These are phyloP conservation scores for Fulvia fulva DNA, from an alignment of 2,329 filamentous ascomycete species.

Conservation along the genomic window DNA sequence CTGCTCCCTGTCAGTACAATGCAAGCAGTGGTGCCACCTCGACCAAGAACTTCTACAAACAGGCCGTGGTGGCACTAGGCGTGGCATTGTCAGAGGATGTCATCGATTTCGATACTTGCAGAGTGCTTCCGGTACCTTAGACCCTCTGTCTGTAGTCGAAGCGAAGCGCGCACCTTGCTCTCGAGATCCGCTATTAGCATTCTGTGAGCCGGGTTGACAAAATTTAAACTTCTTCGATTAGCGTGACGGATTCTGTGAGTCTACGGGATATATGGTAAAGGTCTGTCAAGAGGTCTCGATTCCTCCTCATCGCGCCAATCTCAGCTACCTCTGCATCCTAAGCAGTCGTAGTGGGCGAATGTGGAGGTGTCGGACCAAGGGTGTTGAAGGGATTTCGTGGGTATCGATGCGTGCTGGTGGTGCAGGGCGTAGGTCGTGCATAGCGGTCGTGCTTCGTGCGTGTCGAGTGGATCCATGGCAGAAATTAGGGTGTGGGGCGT, in stretches of 20 bases:
- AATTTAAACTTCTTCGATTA: neutral
- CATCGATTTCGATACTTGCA: no score
- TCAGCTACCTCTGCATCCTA: neutral
- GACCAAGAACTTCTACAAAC: no score
- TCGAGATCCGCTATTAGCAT: no score
- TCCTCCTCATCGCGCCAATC: neutral
- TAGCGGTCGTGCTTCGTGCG: slow-evolving; percentile 3
- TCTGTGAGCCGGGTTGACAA: neutral
- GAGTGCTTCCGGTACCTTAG: no score
- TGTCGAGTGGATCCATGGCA: neutral
- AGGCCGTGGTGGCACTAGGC: no score
- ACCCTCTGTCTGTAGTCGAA: no score
- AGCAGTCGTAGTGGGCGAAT: neutral
- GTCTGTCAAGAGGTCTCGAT: neutral
- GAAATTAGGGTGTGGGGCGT: neutral
- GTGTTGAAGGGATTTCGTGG: slow-evolving; percentile 10
- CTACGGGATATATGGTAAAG: neutral
- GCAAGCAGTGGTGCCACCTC: no score
- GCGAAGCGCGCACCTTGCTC: no score
- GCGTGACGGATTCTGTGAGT: neutral
- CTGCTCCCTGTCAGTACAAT: no score
- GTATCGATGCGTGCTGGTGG: slow-evolving; percentile 15
- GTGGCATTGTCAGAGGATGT: no score
- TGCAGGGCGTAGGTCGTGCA: slow-evolving; percentile 3
- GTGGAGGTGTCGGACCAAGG: slow-evolving; percentile 8